These are phyloP conservation scores for Colletotrichum sp. DNA, from an alignment of 2,329 filamentous ascomycete species.

Conservation along the genomic window DNA sequence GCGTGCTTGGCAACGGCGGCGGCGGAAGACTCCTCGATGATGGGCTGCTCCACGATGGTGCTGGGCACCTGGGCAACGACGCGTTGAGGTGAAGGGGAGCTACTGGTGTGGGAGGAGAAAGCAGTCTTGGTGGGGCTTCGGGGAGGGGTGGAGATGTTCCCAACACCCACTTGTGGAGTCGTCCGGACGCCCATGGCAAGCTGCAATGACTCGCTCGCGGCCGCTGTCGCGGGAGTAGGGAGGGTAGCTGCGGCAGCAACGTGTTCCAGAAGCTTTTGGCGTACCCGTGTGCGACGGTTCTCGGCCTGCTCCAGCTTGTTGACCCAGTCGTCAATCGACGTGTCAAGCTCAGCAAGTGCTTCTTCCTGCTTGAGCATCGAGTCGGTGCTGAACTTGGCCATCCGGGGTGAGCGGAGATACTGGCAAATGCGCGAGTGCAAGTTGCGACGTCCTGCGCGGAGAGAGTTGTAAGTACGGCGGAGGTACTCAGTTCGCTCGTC, in stretches of 20 bases:
- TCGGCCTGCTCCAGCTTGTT: constrained; percentile 81
- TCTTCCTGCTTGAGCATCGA: constrained; percentile 82
- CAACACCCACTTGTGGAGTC: constrained; percentile 29
- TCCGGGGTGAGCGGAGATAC: constrained; percentile 74
- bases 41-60: constrained; percentile 58
- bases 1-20: constrained; percentile 25
- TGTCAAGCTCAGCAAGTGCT: constrained; percentile 76
- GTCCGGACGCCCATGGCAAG: constrained; percentile 43
- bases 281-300: constrained; percentile 75
- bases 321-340: constrained; percentile 82
- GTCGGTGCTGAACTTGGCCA: constrained; percentile 75
- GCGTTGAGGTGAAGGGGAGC: constrained; percentile 55
- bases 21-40: constrained; percentile 45
- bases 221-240: constrained; percentile 32
- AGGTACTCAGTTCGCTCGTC: constrained; percentile 82
- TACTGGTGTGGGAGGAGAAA: constrained; percentile 38
- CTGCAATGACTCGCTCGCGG: constrained; percentile 45
- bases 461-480: constrained; percentile 75
- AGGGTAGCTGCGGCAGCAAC: constrained; percentile 74
- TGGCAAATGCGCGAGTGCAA: constrained; percentile 79
- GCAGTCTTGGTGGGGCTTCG: constrained; percentile 59
- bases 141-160: constrained; percentile 61
- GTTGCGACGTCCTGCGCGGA: constrained; percentile 77
- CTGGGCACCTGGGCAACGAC: constrained; percentile 60
- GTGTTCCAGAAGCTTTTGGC: constrained; percentile 83